Evolutionary conservation across 169 alveolate species (phyloP), one percentile per base, ranked within the genome.

Genomic region (Theileria parva): DNA sequence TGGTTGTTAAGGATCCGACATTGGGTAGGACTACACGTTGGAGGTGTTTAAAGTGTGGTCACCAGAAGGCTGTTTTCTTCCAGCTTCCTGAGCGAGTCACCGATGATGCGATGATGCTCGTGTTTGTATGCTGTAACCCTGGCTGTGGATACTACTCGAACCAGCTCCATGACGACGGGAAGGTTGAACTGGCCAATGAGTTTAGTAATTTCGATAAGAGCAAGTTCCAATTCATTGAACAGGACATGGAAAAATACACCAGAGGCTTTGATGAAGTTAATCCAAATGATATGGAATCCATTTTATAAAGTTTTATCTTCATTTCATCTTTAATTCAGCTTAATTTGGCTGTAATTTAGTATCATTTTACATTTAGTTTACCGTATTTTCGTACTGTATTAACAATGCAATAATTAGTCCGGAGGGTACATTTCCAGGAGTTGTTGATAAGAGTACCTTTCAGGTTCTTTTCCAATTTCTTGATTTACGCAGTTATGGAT

Each of bases 51-150:
- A 81, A 88, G 63, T 95, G 97, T 69, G 94, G 95, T 12, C 81
- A 77, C 60, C 77, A 81, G 39, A 94, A 92, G 66, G 96, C 96
- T 0, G 96, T 95, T 15, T 95, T 94, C 79, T 94, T 95, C 73
- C 98, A 95, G 70, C 84, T 95, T 6, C 97, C 98, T 0, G 98
- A 95, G 80, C 64, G 96, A 34, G 94, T 93, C 0, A 88, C 95
- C 15, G 94, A 91, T 71, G 97, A 94, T 34, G 97, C 98, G 15
- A 95, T 95, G 98, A 92, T 95, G 37, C 92, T 95, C 17, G 97
- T 94, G 19, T 95, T 90, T 79, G 97, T 95, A 19, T 95, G 98
- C 91, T 85, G 89, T 48, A 90, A 88, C 55, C 84, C 89, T 19
- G 94, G 93, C 19, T 90, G 94, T 28, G 91, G 87, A 15, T 86